Evolutionary conservation across 2,329 filamentous ascomycete genomes (phyloP), one percentile per base, ranked within the genome.

Genomic region (Lecanicillium sp.): DNA sequence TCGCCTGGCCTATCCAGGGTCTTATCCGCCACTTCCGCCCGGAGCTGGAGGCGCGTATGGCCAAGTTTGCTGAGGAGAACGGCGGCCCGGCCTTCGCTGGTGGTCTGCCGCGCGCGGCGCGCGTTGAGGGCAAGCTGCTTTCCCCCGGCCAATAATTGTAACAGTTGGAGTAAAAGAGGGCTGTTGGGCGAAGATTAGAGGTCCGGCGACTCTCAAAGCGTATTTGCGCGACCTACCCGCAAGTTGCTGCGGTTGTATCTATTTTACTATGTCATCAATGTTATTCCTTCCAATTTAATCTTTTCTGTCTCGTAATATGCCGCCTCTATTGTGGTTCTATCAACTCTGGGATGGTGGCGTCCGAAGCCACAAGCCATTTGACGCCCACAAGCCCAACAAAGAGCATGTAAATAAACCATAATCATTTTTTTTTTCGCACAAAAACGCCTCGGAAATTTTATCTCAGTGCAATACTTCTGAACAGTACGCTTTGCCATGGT

Each of bases 21-120:
- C 80, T 98, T 52, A 98, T 98, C 70, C 86, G 93, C 62, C 93
- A 98, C 73, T 98, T 98, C 79, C 82, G 93, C 60, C 93, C 91
- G 37, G 90, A 98, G 73, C 77, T 98, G 44, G 90, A 97, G 78
- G 87, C 84, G 44, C 82, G 91, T 59, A 94, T 98, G 78, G 78
- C 83, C 66, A 81, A 88, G 59, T 93, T 87, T 65, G 79, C 87
- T 17, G 67, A 82, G 63, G 77, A 86, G 72, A 70, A 80, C 53
- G 88, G 88, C 52, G 87, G 87, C 29, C 68, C 81, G 61, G 77
- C 88, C 37, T 74, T 90, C 62, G 90, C 88, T 55, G 93, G 93
- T 65, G 93, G 93, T 51, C 96, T 90, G 91, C 73, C 79, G 55
- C 86, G 86, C 54, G 77, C 87, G 65, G 74, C 89, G 51, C 75